Conservation (phyloP, 2,329 filamentous ascomycete species). For the Apiospora marii region DNA sequence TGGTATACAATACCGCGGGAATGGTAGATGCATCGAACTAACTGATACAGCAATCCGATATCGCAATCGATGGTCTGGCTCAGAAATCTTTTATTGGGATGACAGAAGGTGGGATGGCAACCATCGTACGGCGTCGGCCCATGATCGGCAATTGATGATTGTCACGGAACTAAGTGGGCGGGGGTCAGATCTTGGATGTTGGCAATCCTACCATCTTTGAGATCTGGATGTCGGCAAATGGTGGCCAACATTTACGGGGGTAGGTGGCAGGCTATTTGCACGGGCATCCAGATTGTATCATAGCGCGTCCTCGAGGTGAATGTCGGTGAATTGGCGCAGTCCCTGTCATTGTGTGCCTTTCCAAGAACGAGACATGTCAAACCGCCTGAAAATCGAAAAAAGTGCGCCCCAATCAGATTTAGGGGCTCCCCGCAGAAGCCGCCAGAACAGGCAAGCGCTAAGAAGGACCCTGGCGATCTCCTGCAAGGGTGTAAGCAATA, state of each 20-base stretch:
- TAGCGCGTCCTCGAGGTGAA: background rate
- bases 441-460: background rate
- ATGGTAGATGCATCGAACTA: too few relatives aligned
- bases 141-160: background rate
- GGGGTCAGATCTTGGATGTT: background rate
- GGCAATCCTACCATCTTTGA: background rate
- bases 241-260: background rate
- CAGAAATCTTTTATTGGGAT: background rate
- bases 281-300: background rate
- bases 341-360: background rate
- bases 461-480: slow-evolving; percentile 6
- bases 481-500: background rate
- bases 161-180: background rate
- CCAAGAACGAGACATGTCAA: background rate
- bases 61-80: background rate
- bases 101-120: too few relatives aligned
- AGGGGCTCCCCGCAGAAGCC: background rate
- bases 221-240: background rate
- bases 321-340: background rate
- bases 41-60: background rate
- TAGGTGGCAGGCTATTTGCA: background rate
- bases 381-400: background rate
- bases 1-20: too few relatives aligned
- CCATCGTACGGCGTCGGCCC: background rate
- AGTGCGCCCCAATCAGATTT: slow-evolving; percentile 1